A percentile compares a stretch with the other conserved stretches of the same genome.
These are phyloP conservation scores for Mrakia blollopis DNA, from an alignment of 768 basidiomycete species.

Conservation along the genomic window DNA sequence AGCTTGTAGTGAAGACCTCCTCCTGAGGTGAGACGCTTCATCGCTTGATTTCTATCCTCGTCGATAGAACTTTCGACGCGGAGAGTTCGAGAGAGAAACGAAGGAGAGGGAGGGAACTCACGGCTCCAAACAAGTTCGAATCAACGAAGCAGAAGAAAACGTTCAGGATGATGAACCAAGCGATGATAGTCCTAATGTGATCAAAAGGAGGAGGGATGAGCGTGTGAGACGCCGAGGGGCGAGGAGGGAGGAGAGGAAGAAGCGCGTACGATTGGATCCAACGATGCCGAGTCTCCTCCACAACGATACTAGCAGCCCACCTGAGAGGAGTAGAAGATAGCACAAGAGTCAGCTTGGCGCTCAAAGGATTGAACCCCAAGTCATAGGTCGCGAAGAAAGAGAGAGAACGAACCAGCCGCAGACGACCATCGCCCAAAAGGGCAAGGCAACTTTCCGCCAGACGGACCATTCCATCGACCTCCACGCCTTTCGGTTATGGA, in stretches of 20 bases:
- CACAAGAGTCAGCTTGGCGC: not conserved
- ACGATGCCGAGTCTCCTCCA: conserved; percentile 19
- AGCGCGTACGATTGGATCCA: not conserved
- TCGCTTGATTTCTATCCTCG: no score
- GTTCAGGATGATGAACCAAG: conserved; percentile 66
- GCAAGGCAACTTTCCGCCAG: conserved; percentile 20
- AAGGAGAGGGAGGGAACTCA: not conserved
- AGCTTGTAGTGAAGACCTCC: no score
- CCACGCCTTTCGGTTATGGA: conserved; percentile 16
- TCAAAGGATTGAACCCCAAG: not conserved
- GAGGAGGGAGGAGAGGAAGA: not conserved
- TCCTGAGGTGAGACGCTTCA: no score
- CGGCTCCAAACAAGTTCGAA: conserved; percentile 17
- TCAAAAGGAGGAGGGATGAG: conserved; percentile 38
- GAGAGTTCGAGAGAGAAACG: not conserved
- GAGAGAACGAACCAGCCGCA: conserved; percentile 12
- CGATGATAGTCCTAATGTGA: conserved; percentile 58
- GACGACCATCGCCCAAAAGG: conserved; percentile 20
- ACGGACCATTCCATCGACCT: conserved; percentile 19
- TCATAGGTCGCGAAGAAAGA: not conserved
- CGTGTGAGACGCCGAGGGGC: not conserved
- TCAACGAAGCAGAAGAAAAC: conserved; percentile 46
- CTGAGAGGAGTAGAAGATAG: not conserved
- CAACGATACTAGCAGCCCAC: conserved; percentile 23
- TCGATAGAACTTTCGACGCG: not conserved